Conservation (phyloP, 2,329 filamentous ascomycete species). For the Trichoderma semiorbis region DNA sequence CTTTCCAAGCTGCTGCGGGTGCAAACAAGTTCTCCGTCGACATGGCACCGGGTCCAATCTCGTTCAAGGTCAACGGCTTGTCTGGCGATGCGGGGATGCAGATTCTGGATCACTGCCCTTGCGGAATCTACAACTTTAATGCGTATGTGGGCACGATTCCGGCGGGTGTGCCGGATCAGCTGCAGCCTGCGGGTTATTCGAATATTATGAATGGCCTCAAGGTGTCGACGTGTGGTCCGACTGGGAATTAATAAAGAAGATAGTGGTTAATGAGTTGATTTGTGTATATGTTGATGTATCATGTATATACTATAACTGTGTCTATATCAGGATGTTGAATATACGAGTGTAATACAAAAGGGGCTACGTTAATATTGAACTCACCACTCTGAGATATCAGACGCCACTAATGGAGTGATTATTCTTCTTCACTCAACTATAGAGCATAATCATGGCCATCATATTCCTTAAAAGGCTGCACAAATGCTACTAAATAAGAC, state of each 20-base stretch:
- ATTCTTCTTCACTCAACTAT: background rate
- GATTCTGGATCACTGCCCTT: constrained; percentile 44
- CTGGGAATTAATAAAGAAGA: background rate
- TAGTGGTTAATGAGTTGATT: background rate
- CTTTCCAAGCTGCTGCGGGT: constrained; percentile 43
- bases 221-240: constrained; percentile 26
- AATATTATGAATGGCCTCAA: constrained; percentile 29
- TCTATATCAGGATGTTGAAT: background rate
- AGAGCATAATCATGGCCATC: background rate
- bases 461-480: background rate
- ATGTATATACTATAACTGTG: background rate
- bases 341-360: background rate
- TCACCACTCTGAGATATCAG: background rate
- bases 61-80: constrained; percentile 43
- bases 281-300: background rate
- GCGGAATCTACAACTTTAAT: constrained; percentile 53
- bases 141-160: constrained; percentile 51
- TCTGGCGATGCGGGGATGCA: constrained; percentile 44
- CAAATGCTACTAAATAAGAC: background rate
- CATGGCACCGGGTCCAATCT: constrained; percentile 47
- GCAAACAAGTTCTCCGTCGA: constrained; percentile 41
- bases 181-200: constrained; percentile 33
- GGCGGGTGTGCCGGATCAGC: constrained; percentile 32
- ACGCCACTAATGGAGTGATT: background rate
- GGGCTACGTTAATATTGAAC: background rate